These are phyloP conservation scores for Aspergillus affinis DNA, from an alignment of 495 filamentous ascomycete genomes.

Conservation along the genomic window DNA sequence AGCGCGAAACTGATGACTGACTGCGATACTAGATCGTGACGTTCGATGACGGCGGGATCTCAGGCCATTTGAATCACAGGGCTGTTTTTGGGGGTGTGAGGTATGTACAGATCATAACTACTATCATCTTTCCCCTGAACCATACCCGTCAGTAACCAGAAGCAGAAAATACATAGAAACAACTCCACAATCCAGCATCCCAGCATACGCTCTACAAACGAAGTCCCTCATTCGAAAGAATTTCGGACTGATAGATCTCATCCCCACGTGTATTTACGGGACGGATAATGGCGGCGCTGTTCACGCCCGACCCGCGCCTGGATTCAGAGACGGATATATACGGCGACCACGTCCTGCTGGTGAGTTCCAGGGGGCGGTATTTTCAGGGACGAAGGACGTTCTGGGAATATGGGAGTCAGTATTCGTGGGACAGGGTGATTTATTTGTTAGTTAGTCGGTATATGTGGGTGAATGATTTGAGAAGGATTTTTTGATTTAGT, in stretches of 20 bases:
- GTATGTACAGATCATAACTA: not conserved
- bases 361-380: constrained; percentile 12
- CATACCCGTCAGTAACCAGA: not conserved
- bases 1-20: no score
- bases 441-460: constrained; percentile 17
- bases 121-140: not conserved
- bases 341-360: constrained; percentile 10
- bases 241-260: constrained; percentile 4
- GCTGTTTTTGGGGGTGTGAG: constrained; percentile 9
- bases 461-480: constrained; percentile 16
- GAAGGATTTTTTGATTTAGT: constrained; percentile 4
- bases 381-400: constrained; percentile 9
- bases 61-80: constrained; percentile 13
- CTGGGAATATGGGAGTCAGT: constrained; percentile 13
- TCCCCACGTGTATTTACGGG: constrained; percentile 9
- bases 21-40: constrained; percentile 17
- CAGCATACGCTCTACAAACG: constrained; percentile 10
- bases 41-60: constrained; percentile 12
- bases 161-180: constrained; percentile 7
- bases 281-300: constrained; percentile 6
- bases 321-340: not conserved
- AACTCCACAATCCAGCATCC: not conserved
- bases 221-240: constrained; percentile 12
- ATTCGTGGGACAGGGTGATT: constrained; percentile 12
- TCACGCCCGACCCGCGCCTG: not conserved